Evolutionary conservation across 495 filamentous ascomycete genomes (phyloP), one percentile per base, ranked within the genome.

Genomic region (Glonium stellatum): DNA sequence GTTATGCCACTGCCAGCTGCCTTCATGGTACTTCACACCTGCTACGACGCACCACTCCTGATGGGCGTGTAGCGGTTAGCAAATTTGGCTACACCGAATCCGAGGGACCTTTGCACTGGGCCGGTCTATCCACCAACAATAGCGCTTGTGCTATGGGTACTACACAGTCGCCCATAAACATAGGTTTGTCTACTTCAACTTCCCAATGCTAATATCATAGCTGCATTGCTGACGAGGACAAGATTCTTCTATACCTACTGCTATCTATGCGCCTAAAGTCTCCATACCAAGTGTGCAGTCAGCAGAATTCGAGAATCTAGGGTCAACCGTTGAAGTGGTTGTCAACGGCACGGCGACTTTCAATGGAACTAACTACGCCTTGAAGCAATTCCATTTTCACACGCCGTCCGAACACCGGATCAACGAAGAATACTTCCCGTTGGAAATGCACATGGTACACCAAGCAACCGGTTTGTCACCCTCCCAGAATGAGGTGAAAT

Each of bases 381-480:
- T 89, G 19, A 70, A 76, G 39, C 85, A 89, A 64, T 87, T 86
- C 73, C 85, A 89, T 68, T 84, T 87, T 70, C 85, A 89, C 66
- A 80, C 84, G 12, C 85, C 86, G 6, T 80, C 78, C 66, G 86
- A 89, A 73, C 86, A 88, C 67, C 77, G 76, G 55, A 67, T 89
- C 18, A 71, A 60, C 46, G 69, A 74, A 68, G 83, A 83, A 66
- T 76, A 79, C 64, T 82, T 72, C 55, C 80, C 80, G 6, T 62
- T 87, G 71, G 85, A 88, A 69, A 75, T 81, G 70, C 85, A 88
- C 71, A 82, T 87, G 73, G 84, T 88, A 36, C 84, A 82, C 64
- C 75, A 79, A 67, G 74, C 73, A 46, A 50, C 70, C 12, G 68
- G 78, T 79, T 71, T 22, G 73, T 71, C 21, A 8, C 21, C 39